Evolutionary conservation across 768 basidiomycete species (phyloP).

Genomic region (Fistulinella prunicolor): DNA sequence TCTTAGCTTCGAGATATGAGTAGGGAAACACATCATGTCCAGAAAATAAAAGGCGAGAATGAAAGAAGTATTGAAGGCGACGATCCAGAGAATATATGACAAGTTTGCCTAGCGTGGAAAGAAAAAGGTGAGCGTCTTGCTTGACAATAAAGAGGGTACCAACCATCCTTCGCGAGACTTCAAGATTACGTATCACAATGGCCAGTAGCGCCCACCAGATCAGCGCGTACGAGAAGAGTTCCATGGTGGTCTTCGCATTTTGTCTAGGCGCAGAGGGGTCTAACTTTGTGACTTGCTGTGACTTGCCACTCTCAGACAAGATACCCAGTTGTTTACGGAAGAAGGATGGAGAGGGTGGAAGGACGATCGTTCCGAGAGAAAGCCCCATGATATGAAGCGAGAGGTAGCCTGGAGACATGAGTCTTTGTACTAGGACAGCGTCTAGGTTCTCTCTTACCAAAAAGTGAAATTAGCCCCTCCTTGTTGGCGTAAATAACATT

Average conservation of each 20-base stretch:
- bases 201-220: constrained; percentile 75
- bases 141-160: constrained; percentile 27
- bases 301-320: constrained; percentile 9
- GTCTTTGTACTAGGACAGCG: background rate
- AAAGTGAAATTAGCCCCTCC: constrained; percentile 82
- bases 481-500: constrained; percentile 79
- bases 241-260: constrained; percentile 70
- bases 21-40: constrained; percentile 67
- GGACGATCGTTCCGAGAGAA: constrained; percentile 73
- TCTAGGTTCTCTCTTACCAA: constrained; percentile 43
- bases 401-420: constrained; percentile 65
- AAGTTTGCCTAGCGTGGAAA: constrained; percentile 67
- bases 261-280: constrained; percentile 44
- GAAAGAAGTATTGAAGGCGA: constrained; percentile 85
- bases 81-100: constrained; percentile 85
- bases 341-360: constrained; percentile 74
- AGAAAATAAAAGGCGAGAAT: constrained; percentile 76
- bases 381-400: constrained; percentile 86
- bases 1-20: constrained; percentile 32
- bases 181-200: constrained; percentile 28
- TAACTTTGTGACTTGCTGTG: constrained; percentile 2
- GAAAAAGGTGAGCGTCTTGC: constrained; percentile 1
- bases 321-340: constrained; percentile 51
- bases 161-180: constrained; percentile 62
- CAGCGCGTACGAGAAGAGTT: constrained; percentile 71